Base-by-base conservation (phyloP, 2,329 filamentous ascomycete species). In the Thelonectria blattea region DNA sequence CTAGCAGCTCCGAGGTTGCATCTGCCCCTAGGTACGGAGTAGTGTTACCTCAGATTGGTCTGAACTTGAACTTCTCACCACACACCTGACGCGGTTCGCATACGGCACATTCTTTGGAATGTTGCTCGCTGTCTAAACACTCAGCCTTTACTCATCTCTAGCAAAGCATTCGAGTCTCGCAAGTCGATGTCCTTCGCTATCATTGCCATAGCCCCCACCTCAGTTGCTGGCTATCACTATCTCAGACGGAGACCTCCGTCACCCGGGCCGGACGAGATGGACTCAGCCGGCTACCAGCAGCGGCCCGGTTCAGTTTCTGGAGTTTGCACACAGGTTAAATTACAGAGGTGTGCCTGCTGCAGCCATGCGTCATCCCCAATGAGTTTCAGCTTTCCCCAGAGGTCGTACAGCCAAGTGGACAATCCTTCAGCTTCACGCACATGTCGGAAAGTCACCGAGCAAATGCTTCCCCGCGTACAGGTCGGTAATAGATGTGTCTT, bases 1-100 rank as follows among this genome's bases (percentile, higher is more conserved):
- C 52, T 52, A 41, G 32, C 58, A 60, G 52, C 42, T 52, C 52
- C 48, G 58, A 60, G 18, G 37, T 32, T 34, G 24, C 32, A 24
- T 42, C 18, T 20, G 9, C 18, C 14, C n/a, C n/a, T n/a, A n/a
- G n/a, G n/a, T n/a, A n/a, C n/a, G n/a, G n/a, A n/a, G n/a, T 27
- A 49, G 37, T 34, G 24, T 8, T 49, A 15, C 34, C n/a, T 30
- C 22, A 24, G 24, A 17, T 30, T 22, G 27, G 14, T 7, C n/a
- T 20, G 48, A 20, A 27, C 27, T 30, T 17, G 3, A 53, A 46
- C 43, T 17, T 37, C 27, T 30, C 24, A 18, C 34, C 22, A 20
- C 12, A 30, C 27, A 5, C 27, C 12, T 11, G 30, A 20, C 37
- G 18, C 24, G 45, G 17, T 14, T 24, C 20, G 6, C 24, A 27